Conservation (phyloP, 306 rosid genomes). For the Cucurbita moschata region DNA sequence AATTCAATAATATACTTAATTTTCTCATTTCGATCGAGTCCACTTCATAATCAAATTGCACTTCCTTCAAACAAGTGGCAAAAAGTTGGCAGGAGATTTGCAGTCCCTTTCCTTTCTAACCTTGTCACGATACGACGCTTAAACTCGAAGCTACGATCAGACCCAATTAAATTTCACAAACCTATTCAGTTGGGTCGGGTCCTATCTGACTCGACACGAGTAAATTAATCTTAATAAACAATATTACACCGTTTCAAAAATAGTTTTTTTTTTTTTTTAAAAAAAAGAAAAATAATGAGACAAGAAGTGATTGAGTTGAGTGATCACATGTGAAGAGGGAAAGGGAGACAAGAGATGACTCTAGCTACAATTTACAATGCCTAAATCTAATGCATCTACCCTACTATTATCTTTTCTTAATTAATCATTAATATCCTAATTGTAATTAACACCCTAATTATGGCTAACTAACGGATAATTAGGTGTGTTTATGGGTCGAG, state of each 20-base stretch:
- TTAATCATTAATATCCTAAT: not conserved
- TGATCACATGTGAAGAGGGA: slow-evolving; percentile 2
- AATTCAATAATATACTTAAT: too few relatives aligned
- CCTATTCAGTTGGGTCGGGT: not conserved
- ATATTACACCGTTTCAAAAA: too few relatives aligned
- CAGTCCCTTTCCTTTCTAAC: not conserved
- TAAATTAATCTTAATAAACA: too few relatives aligned
- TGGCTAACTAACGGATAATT: too few relatives aligned
- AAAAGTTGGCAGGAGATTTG: not conserved
- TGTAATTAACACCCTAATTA: not conserved
- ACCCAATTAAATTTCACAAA: not conserved
- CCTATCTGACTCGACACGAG: not conserved
- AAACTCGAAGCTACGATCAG: not conserved
- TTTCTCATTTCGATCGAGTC: not conserved
- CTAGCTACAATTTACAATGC: not conserved
- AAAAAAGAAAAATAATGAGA: not conserved
- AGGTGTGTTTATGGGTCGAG: too few relatives aligned
- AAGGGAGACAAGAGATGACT: slow-evolving; percentile 1
- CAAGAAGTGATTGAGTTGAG: not conserved
- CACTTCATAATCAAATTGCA: not conserved
- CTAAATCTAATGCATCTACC: not conserved
- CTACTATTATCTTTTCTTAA: not conserved
- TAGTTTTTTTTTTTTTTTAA: too few relatives aligned
- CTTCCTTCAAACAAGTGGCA: not conserved
- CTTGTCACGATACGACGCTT: not conserved